Conservation (phyloP, 1,284 basidiomycete species). For the Chalciporus sp. region DNA sequence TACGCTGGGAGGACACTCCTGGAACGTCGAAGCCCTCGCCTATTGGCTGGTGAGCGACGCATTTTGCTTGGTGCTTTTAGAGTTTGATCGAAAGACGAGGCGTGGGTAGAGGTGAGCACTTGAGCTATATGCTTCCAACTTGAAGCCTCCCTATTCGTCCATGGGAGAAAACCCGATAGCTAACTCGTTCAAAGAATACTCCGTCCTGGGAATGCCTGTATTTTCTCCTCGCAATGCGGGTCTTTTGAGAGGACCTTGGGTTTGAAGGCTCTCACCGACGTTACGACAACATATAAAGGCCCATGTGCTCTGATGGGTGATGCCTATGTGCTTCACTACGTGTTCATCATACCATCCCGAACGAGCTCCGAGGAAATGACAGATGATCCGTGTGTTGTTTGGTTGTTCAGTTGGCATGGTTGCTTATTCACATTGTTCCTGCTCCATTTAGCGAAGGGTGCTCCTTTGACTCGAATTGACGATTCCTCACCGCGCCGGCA, state of each 20-base stretch:
- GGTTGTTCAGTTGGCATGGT: background rate
- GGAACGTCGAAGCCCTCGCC: background rate
- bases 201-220: conserved; percentile 1
- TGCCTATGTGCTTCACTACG: background rate
- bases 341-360: background rate
- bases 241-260: background rate
- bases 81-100: background rate
- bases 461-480: background rate
- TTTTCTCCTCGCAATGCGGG: background rate
- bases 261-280: conserved; percentile 2
- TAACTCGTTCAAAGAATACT: background rate
- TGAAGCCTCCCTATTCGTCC: background rate
- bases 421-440: background rate
- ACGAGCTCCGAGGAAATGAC: background rate
- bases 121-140: too few relatives aligned
- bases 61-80: background rate
- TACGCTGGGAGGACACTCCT: too few relatives aligned
- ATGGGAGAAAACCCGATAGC: conserved; percentile 3
- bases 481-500: too few relatives aligned
- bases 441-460: background rate
- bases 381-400: background rate
- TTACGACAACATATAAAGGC: conserved; percentile 5
- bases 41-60: conserved; percentile 8
- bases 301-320: background rate
- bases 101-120: conserved; percentile 14